A percentile compares a stretch with the other conserved stretches of the same genome.
phyloP scores from a whole-genome alignment of 208 protist genomes.

The Crithidia brevicula region DNA sequence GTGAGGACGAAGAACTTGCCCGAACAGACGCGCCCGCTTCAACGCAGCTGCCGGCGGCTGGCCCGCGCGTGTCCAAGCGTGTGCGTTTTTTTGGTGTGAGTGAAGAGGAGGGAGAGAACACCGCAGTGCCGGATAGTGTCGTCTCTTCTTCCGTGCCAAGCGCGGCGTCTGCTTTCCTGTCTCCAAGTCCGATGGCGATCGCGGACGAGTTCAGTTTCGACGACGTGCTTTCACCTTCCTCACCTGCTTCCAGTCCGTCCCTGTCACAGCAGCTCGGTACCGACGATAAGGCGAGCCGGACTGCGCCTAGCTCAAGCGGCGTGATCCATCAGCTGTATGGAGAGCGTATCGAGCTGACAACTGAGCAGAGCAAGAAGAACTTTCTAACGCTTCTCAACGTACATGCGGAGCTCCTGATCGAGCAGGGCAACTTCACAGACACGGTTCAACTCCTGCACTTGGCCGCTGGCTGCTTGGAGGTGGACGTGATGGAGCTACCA shows the following conservation, averaged over 20 bases:
- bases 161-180: not conserved
- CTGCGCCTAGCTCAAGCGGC: not conserved
- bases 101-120: slow-evolving; percentile 22
- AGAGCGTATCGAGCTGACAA: slow-evolving; percentile 51
- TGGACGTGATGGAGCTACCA: slow-evolving; percentile 75
- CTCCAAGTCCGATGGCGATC: not conserved
- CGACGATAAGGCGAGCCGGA: not conserved
- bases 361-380: slow-evolving; percentile 53
- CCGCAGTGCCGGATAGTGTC: slow-evolving; percentile 2
- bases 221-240: slow-evolving; percentile 17
- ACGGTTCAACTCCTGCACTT: slow-evolving; percentile 75
- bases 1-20: not conserved
- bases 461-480: slow-evolving; percentile 64
- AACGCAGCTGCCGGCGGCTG: not conserved
- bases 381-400: slow-evolving; percentile 91
- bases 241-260: not conserved
- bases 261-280: not conserved
- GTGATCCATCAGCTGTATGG: slow-evolving; percentile 57
- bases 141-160: not conserved
- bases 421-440: slow-evolving; percentile 79
- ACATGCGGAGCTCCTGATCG: slow-evolving; percentile 86
- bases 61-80: slow-evolving; percentile 47
- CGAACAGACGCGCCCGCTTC: not conserved
- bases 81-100: slow-evolving; percentile 69
- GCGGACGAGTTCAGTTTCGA: slow-evolving; percentile 36